phyloP scores from a whole-genome alignment of 148 eudicot species.

The Tetragonia tetragonoides region DNA sequence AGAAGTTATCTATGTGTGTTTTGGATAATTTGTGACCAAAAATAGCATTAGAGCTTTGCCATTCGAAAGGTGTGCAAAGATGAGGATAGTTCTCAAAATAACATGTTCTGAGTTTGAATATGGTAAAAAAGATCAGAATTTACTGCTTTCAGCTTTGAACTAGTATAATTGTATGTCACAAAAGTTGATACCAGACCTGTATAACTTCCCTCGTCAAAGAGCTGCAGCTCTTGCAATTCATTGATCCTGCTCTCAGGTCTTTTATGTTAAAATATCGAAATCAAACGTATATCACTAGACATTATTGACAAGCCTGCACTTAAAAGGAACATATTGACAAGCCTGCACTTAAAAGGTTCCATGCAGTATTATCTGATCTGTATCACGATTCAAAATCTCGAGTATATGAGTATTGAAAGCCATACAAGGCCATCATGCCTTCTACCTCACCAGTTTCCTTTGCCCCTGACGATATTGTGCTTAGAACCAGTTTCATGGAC shows the following conservation, averaged over 20 bases:
- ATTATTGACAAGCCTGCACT: background rate
- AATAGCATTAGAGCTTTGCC: background rate
- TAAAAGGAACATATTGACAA: background rate
- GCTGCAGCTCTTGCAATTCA: background rate
- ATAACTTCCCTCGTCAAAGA: background rate
- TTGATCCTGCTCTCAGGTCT: background rate
- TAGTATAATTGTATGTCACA: too few relatives aligned
- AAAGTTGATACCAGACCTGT: too few relatives aligned
- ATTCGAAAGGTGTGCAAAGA: background rate
- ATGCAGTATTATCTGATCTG: too few relatives aligned
- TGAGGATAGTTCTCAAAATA: background rate
- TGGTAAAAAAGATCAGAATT: too few relatives aligned
- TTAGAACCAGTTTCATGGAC: background rate
- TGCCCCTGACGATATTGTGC: background rate
- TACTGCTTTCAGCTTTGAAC: too few relatives aligned
- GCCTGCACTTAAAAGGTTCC: background rate
- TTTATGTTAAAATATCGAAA: background rate
- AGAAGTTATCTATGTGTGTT: background rate
- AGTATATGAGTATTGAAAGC: background rate
- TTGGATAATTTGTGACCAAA: background rate
- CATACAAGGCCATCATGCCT: background rate
- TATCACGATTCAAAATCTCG: too few relatives aligned
- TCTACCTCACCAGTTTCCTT: background rate
- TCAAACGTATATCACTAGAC: background rate
- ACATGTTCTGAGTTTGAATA: background rate